A percentile compares a stretch with the other conserved stretches of the same genome.
These are phyloP conservation scores for Debaryomycetaceae sp. DNA, from an alignment of 1,139 yeast species.

Conservation along the genomic window DNA sequence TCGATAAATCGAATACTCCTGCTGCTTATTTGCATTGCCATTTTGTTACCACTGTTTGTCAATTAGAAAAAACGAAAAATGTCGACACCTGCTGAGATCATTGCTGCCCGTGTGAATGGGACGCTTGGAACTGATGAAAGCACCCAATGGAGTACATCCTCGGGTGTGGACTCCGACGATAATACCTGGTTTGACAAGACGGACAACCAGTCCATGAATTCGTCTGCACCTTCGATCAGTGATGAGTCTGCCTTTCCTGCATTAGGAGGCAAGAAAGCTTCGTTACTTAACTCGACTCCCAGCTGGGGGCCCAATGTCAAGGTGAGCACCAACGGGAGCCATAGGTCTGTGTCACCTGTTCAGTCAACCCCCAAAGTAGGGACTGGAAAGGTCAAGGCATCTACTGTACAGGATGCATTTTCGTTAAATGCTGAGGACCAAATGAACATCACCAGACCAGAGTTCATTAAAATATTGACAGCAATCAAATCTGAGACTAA, in stretches of 20 bases:
- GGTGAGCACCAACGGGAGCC: slow-evolving; percentile 17
- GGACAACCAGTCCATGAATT: slow-evolving; percentile 11
- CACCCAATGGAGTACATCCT: slow-evolving; percentile 6
- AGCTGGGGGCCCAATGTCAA: slow-evolving; percentile 33
- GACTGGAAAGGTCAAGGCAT: slow-evolving; percentile 20
- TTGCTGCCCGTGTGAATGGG: slow-evolving; percentile 51
- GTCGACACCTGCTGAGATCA: slow-evolving; percentile 62
- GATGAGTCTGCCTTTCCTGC: slow-evolving; percentile 72
- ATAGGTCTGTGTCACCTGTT: slow-evolving; percentile 25
- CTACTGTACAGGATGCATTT: slow-evolving; percentile 69
- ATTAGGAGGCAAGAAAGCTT: slow-evolving; percentile 46
- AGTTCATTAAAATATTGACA: slow-evolving; percentile 60
- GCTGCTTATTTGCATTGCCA: slow-evolving; percentile 7
- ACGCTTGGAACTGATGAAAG: slow-evolving; percentile 20
- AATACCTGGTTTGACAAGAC: slow-evolving; percentile 3
- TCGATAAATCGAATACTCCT: neutral
- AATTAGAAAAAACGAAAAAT: slow-evolving; percentile 15
- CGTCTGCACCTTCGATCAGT: slow-evolving; percentile 31
- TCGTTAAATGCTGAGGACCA: slow-evolving; percentile 67
- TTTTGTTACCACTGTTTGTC: slow-evolving; percentile 3
- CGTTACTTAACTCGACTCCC: slow-evolving; percentile 8
- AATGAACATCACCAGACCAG: slow-evolving; percentile 58
- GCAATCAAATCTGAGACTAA: slow-evolving; percentile 57
- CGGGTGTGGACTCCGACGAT: slow-evolving; percentile 9
- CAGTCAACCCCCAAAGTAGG: slow-evolving; percentile 24